Base-by-base conservation (phyloP, 1,139 yeast species). In the Arxiozyma bovina region DNA sequence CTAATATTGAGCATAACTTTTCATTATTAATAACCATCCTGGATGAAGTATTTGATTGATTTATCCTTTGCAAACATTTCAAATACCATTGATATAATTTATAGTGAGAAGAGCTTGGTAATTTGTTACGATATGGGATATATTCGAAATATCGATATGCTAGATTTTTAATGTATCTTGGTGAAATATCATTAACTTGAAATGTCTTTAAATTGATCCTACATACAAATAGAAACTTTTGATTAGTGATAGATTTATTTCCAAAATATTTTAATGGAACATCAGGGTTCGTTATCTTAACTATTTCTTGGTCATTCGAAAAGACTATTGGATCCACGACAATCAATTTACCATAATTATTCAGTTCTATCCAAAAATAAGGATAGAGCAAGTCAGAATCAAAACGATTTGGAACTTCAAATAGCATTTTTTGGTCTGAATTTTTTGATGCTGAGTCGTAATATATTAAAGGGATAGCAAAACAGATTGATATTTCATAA, bases 301-400 rank as follows among this genome's bases (percentile, higher is more conserved):
- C 59, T 23, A 64, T 60, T 11, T 56, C 56, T 3, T 51, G 45
- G 25, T 61, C 57, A 6, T 60, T 53, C 5, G 59, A 22, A 42
- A 60, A 59, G 9, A 62, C 64, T 3, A 63, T 48, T 4, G 68
- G 68, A 53, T 64, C 68, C 23, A 64, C 57, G 2, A 61, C 56
- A 48, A 58, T 62, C 7, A 60, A 17, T 15, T 55, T 44, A n/a
- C 49, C 45, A 48, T 50, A 52, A 20, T 52, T 25, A 6, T 50
- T 45, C 9, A 63, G 48, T 45, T 64, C 67, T 25, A 64, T 56
- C 68, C 68, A 64, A 49, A 63, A 63, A 56, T 58, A 54, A 2
- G 68, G 68, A 23, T 58, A 53, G 11, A 63, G 48, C 11, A 63
- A 53, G 48, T 64, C 68, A 1, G 65, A 52, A 56, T 64, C 68